Evolutionary conservation across 192 early-diverging fungal genomes (phyloP), one percentile per base, ranked within the genome.

Genomic region (Geranomyces michiganensis): DNA sequence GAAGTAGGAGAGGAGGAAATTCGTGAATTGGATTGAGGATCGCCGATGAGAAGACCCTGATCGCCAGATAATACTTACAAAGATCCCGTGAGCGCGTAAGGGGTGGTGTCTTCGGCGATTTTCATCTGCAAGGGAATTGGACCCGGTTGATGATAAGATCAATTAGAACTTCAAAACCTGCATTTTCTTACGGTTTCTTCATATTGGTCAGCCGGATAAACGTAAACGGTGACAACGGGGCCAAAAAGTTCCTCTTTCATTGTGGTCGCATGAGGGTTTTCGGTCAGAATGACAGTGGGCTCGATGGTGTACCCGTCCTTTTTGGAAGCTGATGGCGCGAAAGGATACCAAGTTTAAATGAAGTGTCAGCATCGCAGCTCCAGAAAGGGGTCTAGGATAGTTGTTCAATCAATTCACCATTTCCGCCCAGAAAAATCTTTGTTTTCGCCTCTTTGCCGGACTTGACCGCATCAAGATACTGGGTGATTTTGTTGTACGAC

Each of bases 241-340:
- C 97, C 97, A 80, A 99, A 99, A 76, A 99, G 93, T 80, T 99
- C 97, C 72, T 96, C 91, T n/a, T 80, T 86, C 87, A 99, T 90
- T 45, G 92, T 93, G 79, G 89, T 90, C 46, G 89, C 81, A 62
- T 86, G 77, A 56, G 92, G 92, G 74, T 96, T 89, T 61, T 86
- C 92, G 70, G 94, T 95, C 21, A 90, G 75, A 24, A 99, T 87
- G 65, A 97, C 84, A 31, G 97, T 99, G 29, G 97, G 97, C 45
- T 94, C 83, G 70, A 99, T 84, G 68, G 81, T 95, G 89, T 90
- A 99, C 36, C 97, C 97, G 45, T 89, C 84, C 47, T 83, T 81
- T 74, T 96, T 92, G 15, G 63, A 67, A 14, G 49, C 55, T 45
- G 45, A 29, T 7, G 56, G n/a, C n/a, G 15, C 9, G 22, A 74